Evolutionary conservation across 176 grass and related monocot species (phyloP).

Genomic region (Thalia dealbata): DNA sequence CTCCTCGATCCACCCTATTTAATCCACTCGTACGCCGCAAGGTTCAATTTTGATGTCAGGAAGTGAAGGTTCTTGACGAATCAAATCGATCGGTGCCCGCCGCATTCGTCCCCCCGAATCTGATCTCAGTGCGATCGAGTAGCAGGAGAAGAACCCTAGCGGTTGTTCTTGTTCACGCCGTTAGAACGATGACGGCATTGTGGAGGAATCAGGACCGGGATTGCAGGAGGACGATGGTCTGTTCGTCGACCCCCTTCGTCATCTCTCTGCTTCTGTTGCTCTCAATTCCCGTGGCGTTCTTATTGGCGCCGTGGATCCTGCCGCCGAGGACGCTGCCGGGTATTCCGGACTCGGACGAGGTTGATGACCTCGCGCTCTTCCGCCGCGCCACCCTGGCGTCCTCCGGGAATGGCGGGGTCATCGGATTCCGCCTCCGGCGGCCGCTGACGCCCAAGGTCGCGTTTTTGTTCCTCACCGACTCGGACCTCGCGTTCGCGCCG

Average conservation of each 20-base stretch:
- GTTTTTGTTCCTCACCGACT: slow-evolving; percentile 76
- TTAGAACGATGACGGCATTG: background rate
- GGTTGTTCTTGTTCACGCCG: background rate
- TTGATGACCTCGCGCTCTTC: slow-evolving; percentile 86
- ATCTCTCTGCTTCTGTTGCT: slow-evolving; percentile 49
- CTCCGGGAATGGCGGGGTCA: slow-evolving; percentile 4
- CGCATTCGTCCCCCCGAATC: background rate
- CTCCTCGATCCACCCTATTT: background rate
- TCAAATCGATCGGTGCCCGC: background rate
- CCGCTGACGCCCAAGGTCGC: slow-evolving; percentile 48
- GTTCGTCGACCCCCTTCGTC: slow-evolving; percentile 50
- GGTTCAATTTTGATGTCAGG: background rate
- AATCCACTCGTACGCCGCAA: background rate
- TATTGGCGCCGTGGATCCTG: slow-evolving; percentile 63
- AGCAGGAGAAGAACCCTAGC: background rate
- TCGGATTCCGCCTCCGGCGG: slow-evolving; percentile 14
- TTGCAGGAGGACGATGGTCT: background rate
- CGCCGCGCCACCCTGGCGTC: slow-evolving; percentile 74
- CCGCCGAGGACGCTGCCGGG: slow-evolving; percentile 54
- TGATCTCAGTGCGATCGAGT: background rate
- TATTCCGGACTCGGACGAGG: slow-evolving; percentile 83
- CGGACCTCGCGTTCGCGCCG: background rate
- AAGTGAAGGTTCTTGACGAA: background rate
- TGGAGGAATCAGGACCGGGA: background rate
- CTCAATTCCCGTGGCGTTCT: slow-evolving; percentile 58